phyloP scores from a whole-genome alignment of 108 stramenopile species.

The Cyclotella cryptica region DNA sequence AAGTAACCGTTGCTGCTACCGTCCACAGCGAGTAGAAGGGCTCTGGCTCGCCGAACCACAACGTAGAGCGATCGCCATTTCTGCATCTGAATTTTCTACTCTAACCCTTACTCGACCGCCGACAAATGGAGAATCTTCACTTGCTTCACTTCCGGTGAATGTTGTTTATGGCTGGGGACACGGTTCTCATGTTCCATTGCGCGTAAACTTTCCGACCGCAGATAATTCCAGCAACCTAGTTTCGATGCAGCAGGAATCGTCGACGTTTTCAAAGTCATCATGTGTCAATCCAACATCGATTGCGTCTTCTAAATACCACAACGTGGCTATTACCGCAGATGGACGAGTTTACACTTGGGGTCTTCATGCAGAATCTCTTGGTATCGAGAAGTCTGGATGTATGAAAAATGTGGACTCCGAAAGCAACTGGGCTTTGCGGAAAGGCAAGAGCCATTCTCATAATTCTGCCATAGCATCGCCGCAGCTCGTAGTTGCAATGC shows the following conservation, averaged over 20 bases:
- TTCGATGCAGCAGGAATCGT: slow-evolving; percentile 4
- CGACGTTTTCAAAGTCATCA: slow-evolving; percentile 22
- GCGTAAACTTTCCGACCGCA: slow-evolving; percentile 62
- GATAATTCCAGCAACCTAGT: neutral
- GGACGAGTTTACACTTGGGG: slow-evolving; percentile 96
- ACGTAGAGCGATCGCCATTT: slow-evolving; percentile 67
- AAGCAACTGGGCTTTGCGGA: slow-evolving; percentile 19
- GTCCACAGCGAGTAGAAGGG: slow-evolving; percentile 72
- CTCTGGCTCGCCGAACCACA: slow-evolving; percentile 63
- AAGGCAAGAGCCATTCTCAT: slow-evolving; percentile 11
- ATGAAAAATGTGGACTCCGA: neutral
- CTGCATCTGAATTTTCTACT: slow-evolving; percentile 83
- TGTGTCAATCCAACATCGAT: slow-evolving; percentile 79
- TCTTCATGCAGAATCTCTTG: slow-evolving; percentile 72
- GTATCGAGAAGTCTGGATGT: slow-evolving; percentile 27
- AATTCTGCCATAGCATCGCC: slow-evolving; percentile 53
- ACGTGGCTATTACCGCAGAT: slow-evolving; percentile 84
- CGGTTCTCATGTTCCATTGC: slow-evolving; percentile 75
- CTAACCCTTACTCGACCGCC: slow-evolving; percentile 68
- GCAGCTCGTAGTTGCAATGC: slow-evolving; percentile 81
- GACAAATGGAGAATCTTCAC: slow-evolving; percentile 22
- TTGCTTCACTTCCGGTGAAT: slow-evolving; percentile 65
- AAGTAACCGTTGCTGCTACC: slow-evolving; percentile 22
- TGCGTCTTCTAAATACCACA: slow-evolving; percentile 83
- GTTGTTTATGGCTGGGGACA: slow-evolving; percentile 85